Evolutionary conservation across 129 eudicot genomes (phyloP), one percentile per base, ranked within the genome.

Genomic region (Heracleum sosnowskyi): DNA sequence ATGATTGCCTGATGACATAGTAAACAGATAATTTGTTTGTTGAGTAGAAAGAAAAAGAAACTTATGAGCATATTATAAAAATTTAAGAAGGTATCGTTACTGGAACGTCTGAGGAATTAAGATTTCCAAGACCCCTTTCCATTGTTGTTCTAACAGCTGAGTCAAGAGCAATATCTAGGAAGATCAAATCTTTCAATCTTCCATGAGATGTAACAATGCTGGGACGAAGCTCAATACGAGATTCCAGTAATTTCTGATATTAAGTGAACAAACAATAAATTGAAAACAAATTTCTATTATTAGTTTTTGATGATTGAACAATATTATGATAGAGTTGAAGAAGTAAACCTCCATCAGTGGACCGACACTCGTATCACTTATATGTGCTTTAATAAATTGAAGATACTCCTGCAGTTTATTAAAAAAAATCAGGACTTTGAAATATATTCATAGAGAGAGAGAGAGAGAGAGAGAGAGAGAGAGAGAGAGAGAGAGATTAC

Each of bases 151-250:
- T 79, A 70, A 71, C 82, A 35, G 82, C 42, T 41, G 69, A 70
- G 45, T 79, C 82, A 7, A 79, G 60, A 71, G 82, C 77, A 28
- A 79, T 31, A 79, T 79, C 82, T 37, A 79, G 82, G 77, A 79
- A 79, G 49, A 79, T 68, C 24, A 79, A 26, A 62, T 79, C 82
- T 79, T 79, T 79, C 53, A 69, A 47, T 34, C 76, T 46, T 69
- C 76, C 76, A 22, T 69, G 76, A 44, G 77, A 71, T 79, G 45
- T 79, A 79, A 51, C 71, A 11, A 70, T 76, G 39, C 73, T 33
- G 41, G 77, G 82, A 34, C 41, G 82, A 42, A 79, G 82, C 77
- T 71, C 82, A 71, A 79, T 71, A 33, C 82, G 82, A 71, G 82
- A 71, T 71, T 71, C 82, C 71, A 79, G 70, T 51, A 79, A 53